Conservation (phyloP, 1,284 basidiomycete species). For the Anthracocystis panici-leucophaei region DNA sequence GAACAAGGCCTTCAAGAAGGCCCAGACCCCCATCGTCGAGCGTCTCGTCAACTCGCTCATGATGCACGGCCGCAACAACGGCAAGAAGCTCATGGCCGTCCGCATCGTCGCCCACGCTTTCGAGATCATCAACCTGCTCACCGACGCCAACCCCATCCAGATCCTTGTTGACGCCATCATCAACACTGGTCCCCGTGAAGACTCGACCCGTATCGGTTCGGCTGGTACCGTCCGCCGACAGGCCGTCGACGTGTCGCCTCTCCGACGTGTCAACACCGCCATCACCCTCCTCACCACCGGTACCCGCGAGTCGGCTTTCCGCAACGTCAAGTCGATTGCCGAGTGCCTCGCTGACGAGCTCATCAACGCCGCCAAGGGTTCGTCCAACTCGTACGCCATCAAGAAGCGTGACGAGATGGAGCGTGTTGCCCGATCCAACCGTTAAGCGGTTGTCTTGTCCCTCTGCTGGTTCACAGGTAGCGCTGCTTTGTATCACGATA, state of each 20-base stretch:
- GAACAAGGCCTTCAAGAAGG: conserved; percentile 99
- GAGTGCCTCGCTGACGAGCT: conserved; percentile 99
- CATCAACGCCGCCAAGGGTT: conserved; percentile 99
- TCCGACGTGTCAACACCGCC: conserved; percentile 98
- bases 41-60: conserved; percentile 94
- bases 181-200: conserved; percentile 99
- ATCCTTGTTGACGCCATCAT: conserved; percentile 97
- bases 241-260: conserved; percentile 98
- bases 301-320: conserved; percentile 99
- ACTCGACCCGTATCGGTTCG: conserved; percentile 99
- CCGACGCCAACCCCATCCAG: conserved; percentile 99
- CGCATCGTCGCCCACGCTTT: conserved; percentile 99
- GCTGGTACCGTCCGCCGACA: conserved; percentile 99
- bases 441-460: conserved; percentile 74
- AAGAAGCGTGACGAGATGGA: conserved; percentile 94
- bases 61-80: conserved; percentile 99
- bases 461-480: conserved; percentile 20
- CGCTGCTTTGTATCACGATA: conserved; percentile 27
- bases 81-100: conserved; percentile 99
- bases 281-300: conserved; percentile 94
- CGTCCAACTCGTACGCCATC: conserved; percentile 99
- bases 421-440: conserved; percentile 99
- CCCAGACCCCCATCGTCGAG: conserved; percentile 99
- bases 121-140: conserved; percentile 99
- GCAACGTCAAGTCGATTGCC: conserved; percentile 95